Evolutionary conservation across 257 asterid species (phyloP), one percentile per base, ranked within the genome.

Genomic region (Euphrasia confusa): DNA sequence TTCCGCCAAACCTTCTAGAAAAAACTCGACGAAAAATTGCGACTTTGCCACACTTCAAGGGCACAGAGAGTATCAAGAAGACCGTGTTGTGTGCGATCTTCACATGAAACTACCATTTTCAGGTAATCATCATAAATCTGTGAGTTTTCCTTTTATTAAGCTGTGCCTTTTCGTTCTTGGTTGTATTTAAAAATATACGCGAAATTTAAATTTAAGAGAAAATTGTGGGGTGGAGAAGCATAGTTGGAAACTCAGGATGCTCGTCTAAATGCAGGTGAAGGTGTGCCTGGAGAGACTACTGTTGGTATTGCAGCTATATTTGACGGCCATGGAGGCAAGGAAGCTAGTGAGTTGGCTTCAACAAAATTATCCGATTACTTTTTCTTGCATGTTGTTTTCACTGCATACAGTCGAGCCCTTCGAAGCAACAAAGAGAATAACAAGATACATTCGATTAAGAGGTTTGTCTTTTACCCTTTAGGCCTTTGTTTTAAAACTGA

Each of bases 321-420:
- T 64, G 97, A 84, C 78, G 97, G 97, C 54, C 97, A 86, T 69
- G 89, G 83, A 61, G 97, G 97, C 35, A 52, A 66, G 14, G 89
- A 89, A 81, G 94, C 87, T 17, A 81, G 95, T 80, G 87, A 81
- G 62, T 61, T 82, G 83, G 91, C 95, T 63, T 89, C 95, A 17
- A 61, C 59, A 42, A 81, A 58, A 66, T 64, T 86, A n/a, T 39
- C 74, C 52, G 74, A 66, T 75, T 86, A 86, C 67, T 73, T 84
- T 77, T 63, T 52, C 40, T 47, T 76, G 67, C 76, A 89, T 73
- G 79, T 47, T 47, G 67, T 71, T 54, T 82, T 84, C 72, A 66
- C 60, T 66, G 67, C 77, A 44, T 79, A 78, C 79, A 66, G 72
- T 65, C 76, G 56, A 59, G 68, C 68, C 45, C 71, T 68, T 40